Evolutionary conservation across 371 early-diverging fungal genomes (phyloP).

Genomic region (Mycotypha africana): DNA sequence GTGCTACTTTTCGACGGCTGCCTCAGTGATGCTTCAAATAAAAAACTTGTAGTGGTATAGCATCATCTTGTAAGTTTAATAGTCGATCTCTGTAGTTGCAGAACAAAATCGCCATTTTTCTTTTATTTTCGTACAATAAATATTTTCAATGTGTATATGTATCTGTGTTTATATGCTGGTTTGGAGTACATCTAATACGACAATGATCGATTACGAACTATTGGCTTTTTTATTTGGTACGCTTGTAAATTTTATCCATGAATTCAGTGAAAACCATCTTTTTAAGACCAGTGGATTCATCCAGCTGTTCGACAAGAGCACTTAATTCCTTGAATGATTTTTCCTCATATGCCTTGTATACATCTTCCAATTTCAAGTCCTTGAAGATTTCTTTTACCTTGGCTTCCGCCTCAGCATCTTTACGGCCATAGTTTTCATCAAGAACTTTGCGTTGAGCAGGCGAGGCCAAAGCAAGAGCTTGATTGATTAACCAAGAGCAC

Average conservation of each 20-base stretch:
- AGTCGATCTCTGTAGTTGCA: too few relatives aligned
- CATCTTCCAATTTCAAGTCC: conserved; percentile 70
- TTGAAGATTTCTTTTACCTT: conserved; percentile 79
- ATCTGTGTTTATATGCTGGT: too few relatives aligned
- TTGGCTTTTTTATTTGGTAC: conserved; percentile 84
- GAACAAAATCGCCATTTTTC: too few relatives aligned
- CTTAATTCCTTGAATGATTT: conserved; percentile 66
- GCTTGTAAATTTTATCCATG: conserved; percentile 92
- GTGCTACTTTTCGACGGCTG: too few relatives aligned
- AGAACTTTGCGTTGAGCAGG: conserved; percentile 82
- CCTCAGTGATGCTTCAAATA: too few relatives aligned
- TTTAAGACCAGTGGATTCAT: conserved; percentile 67
- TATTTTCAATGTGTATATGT: too few relatives aligned
- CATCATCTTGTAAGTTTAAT: too few relatives aligned
- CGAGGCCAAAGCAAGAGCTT: conserved; percentile 74
- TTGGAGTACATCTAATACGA: too few relatives aligned
- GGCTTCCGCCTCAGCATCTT: conserved; percentile 66
- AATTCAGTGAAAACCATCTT: conserved; percentile 82
- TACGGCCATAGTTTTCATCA: conserved; percentile 91
- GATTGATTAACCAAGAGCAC: conserved; percentile 95
- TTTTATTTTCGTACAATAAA: too few relatives aligned
- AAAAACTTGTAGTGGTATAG: too few relatives aligned
- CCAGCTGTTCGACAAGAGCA: conserved; percentile 67
- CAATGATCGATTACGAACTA: too few relatives aligned
- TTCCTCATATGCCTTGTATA: conserved; percentile 86